A percentile compares a stretch with the other conserved stretches of the same genome.
These are phyloP conservation scores for Chaetoceros tenuissimus DNA, from an alignment of 108 stramenopile species.

Conservation along the genomic window DNA sequence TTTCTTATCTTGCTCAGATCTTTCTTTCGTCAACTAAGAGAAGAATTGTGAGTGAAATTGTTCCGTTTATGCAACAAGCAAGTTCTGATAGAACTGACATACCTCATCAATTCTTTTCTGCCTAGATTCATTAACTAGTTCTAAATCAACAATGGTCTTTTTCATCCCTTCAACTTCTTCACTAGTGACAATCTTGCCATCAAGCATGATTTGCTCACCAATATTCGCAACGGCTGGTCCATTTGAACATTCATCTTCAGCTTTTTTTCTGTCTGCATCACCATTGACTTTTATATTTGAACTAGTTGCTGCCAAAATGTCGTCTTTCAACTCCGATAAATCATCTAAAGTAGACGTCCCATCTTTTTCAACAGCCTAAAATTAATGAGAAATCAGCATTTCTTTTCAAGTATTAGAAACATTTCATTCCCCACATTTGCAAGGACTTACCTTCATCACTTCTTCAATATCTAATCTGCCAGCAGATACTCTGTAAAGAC, in stretches of 20 bases:
- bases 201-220: neutral
- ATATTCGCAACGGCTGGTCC: neutral
- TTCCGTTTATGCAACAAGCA: neutral
- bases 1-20: conserved; percentile 39
- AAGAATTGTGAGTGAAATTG: conserved; percentile 4
- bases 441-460: conserved; percentile 45
- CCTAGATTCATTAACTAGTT: conserved; percentile 38
- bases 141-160: conserved; percentile 48
- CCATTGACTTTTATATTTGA: too few species aligned
- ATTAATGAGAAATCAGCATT: neutral
- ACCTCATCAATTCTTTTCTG: conserved; percentile 70
- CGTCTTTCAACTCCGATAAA: neutral
- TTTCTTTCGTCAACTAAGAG: conserved; percentile 41
- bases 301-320: neutral
- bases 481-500: conserved; percentile 66
- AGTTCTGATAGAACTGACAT: conserved; percentile 10
- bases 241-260: too few species aligned
- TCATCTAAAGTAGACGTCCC: conserved; percentile 1
- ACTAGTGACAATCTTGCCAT: conserved; percentile 5
- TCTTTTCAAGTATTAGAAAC: neutral
- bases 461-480: conserved; percentile 54
- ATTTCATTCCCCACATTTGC: neutral
- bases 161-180: conserved; percentile 40
- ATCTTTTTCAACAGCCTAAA: conserved; percentile 43
- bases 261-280: too few species aligned